Percentiles rank a stretch among this genome's conserved stretches.
Conservation (phyloP, 2,329 filamentous ascomycete species). For the Escovopsis sp. region DNA sequence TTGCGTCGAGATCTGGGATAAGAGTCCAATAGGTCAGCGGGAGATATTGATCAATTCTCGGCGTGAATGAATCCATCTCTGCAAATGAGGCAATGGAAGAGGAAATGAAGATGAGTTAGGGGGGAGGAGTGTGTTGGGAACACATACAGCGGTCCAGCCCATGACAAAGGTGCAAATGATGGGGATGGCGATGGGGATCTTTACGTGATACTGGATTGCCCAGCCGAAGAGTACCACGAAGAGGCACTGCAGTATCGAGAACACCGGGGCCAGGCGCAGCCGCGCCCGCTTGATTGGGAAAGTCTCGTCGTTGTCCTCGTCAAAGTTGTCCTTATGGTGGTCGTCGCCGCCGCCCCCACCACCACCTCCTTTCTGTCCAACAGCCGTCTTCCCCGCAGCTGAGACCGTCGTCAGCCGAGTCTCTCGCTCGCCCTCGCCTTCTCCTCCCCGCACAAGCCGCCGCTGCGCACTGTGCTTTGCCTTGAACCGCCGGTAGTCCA, state of each 20-base stretch:
- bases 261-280: constrained; percentile 32
- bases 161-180: constrained; percentile 30
- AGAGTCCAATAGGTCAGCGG: too few relatives aligned
- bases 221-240: constrained; percentile 32
- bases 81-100: too few relatives aligned
- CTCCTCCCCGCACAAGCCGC: constrained; percentile 10
- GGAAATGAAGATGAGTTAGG: too few relatives aligned
- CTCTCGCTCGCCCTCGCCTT: too few relatives aligned
- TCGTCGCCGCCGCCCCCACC: constrained; percentile 36
- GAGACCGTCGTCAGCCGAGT: too few relatives aligned
- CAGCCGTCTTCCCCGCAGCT: too few relatives aligned
- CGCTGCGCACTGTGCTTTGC: constrained; percentile 11
- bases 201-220: constrained; percentile 34
- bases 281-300: constrained; percentile 38
- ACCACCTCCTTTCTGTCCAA: constrained; percentile 32
- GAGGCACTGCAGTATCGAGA: constrained; percentile 34
- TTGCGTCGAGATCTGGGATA: constrained; percentile 39
- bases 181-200: constrained; percentile 28
- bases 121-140: too few relatives aligned
- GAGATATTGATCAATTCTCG: too few relatives aligned
- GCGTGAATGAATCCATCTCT: too few relatives aligned
- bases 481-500: constrained; percentile 50
- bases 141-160: constrained; percentile 30
- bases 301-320: constrained; percentile 19
- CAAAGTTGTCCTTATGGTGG: constrained; percentile 31